phyloP scores from a whole-genome alignment of 345 rosid genomes.

The Limnanthes douglasii region DNA sequence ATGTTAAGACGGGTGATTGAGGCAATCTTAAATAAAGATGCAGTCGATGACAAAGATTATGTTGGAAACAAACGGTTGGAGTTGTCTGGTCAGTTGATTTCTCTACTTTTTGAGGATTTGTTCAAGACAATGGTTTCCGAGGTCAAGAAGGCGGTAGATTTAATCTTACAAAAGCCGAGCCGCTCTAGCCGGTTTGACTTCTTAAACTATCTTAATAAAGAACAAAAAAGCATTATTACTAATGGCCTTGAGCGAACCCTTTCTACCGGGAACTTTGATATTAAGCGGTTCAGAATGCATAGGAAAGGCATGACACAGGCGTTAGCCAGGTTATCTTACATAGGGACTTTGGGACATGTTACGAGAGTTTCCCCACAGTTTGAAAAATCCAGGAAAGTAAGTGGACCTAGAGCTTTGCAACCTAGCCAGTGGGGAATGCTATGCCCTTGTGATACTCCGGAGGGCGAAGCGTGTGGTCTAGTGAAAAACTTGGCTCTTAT shows the following conservation, averaged over 20 bases:
- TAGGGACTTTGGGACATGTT: slow-evolving; percentile 66
- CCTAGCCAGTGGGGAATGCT: slow-evolving; percentile 99
- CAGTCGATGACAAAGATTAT: slow-evolving; percentile 99
- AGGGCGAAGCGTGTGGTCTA: slow-evolving; percentile 93
- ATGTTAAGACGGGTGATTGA: slow-evolving; percentile 95
- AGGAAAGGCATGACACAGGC: slow-evolving; percentile 98
- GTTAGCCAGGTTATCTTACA: slow-evolving; percentile 67
- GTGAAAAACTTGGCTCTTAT: slow-evolving; percentile 95
- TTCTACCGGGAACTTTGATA: slow-evolving; percentile 86
- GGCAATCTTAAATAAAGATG: slow-evolving; percentile 86
- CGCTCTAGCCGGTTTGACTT: slow-evolving; percentile 55
- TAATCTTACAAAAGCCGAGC: slow-evolving; percentile 17
- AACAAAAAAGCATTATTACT: slow-evolving; percentile 32
- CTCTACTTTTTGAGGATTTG: slow-evolving; percentile 94
- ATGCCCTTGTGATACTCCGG: slow-evolving; percentile 98
- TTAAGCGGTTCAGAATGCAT: slow-evolving; percentile 88
- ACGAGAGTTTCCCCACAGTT: slow-evolving; percentile 77
- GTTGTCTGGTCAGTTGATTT: slow-evolving; percentile 81
- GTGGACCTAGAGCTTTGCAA: slow-evolving; percentile 98
- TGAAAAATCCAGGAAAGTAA: slow-evolving; percentile 96
- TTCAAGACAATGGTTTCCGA: slow-evolving; percentile 68
- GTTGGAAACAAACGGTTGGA: slow-evolving; percentile 95
- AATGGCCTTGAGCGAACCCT: slow-evolving; percentile 74
- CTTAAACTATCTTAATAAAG: slow-evolving; percentile 32
- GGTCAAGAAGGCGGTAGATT: slow-evolving; percentile 32